A percentile compares a stretch with the other conserved stretches of the same genome.
Evolutionary conservation across 805 yeast genomes (phyloP).

Genomic region (Yarrowia sp.): DNA sequence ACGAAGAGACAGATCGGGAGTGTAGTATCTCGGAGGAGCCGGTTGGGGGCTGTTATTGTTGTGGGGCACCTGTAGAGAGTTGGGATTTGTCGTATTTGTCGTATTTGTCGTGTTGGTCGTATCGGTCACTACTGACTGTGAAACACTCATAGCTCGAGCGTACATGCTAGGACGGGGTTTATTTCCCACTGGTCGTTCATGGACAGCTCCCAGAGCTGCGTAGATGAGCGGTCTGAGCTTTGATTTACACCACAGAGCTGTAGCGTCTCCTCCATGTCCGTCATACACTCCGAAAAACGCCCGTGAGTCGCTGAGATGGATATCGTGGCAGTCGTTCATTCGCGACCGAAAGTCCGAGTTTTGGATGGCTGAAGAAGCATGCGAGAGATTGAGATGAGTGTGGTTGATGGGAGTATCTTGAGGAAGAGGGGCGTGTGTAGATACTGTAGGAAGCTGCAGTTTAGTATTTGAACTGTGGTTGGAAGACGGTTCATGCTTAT

Average conservation of each 20-base stretch:
- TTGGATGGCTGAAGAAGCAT: not conserved
- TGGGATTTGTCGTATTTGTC: not conserved
- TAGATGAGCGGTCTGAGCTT: slow-evolving; percentile 19
- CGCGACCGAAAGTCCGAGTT: slow-evolving; percentile 8
- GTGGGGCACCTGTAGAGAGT: not conserved
- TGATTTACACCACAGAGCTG: slow-evolving; percentile 15
- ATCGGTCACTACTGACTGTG: not conserved
- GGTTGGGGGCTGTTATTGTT: not conserved
- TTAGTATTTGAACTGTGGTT: not conserved
- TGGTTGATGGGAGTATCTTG: not conserved
- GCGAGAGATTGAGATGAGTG: not conserved
- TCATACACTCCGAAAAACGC: slow-evolving; percentile 26
- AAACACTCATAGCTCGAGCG: not conserved
- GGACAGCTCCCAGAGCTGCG: not conserved
- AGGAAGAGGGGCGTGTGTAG: not conserved
- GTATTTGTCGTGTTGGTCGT: not conserved
- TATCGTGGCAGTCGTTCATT: slow-evolving; percentile 23
- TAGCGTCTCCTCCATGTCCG: slow-evolving; percentile 18
- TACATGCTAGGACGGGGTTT: slow-evolving; percentile 19
- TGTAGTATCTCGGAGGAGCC: not conserved
- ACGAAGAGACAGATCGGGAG: not conserved
- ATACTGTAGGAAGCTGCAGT: not conserved
- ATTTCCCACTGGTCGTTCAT: not conserved
- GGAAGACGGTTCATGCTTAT: not conserved
- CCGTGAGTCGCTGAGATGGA: not conserved